Evolutionary conservation across 2,329 filamentous ascomycete species (phyloP).

Genomic region (Lecanoromycetidae sp.): DNA sequence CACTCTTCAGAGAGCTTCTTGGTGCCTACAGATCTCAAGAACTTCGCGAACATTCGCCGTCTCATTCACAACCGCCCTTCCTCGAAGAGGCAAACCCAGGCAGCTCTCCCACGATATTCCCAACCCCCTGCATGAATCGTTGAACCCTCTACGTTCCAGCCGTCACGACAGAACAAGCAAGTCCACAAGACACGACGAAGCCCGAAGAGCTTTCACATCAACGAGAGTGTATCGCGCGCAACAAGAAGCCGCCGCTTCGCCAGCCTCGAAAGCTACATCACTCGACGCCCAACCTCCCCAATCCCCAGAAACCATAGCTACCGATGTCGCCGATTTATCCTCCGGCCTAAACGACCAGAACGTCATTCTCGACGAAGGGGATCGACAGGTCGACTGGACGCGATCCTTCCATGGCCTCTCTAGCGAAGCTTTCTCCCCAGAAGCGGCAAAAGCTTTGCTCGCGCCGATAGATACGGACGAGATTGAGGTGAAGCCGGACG

Average conservation of each 20-base stretch:
- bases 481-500: constrained; percentile 95
- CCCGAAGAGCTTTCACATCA: constrained; percentile 10
- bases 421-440: constrained; percentile 54
- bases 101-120: constrained; percentile 7
- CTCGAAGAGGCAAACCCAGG: constrained; percentile 6
- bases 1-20: constrained; percentile 14
- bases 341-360: constrained; percentile 41
- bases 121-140: constrained; percentile 2
- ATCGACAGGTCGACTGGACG: constrained; percentile 62
- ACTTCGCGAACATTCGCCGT: constrained; percentile 16
- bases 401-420: constrained; percentile 72
- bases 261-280: constrained; percentile 14
- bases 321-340: constrained; percentile 30
- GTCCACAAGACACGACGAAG: neutral
- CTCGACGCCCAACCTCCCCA: constrained; percentile 16
- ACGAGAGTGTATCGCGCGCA: constrained; percentile 15
- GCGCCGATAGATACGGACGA: constrained; percentile 57
- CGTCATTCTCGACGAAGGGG: constrained; percentile 35
- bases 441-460: constrained; percentile 57
- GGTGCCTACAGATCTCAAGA: constrained; percentile 18
- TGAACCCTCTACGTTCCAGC: constrained; percentile 1
- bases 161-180: constrained; percentile 3
- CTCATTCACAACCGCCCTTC: constrained; percentile 17
- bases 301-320: constrained; percentile 21
- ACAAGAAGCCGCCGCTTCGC: constrained; percentile 13